Base-by-base conservation (phyloP, 805 yeast species). In the Candida nemodendra region DNA sequence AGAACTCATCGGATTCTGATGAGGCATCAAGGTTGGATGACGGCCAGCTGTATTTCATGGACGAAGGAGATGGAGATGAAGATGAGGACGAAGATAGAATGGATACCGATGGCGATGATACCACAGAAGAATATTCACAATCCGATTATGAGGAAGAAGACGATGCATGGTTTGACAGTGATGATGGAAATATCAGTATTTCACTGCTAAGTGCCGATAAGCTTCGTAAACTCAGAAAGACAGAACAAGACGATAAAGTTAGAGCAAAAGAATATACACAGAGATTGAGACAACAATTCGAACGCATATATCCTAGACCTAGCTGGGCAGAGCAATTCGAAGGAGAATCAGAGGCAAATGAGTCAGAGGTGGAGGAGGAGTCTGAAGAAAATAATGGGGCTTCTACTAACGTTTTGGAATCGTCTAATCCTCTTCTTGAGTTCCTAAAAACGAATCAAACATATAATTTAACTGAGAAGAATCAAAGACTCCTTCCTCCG, bases 151-250 rank as follows among this genome's bases (percentile, higher is more conserved):
- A 51, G 1, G 51, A 48, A 18, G 61, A 54, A 3, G 51, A 49
- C 9, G 70, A 69, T 38, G 88, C 81, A 2, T 93, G 99, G 99
- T 61, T 61, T 12, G 99, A 93, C 64, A 82, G 95, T 41, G 98
- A 90, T 54, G 99, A 93, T 59, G 98, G 90, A 45, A 70, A 69
- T 30, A 49, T 85, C 18, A 64, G 66, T 15, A 71, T 91, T 5
- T 76, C 93, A 2, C 62, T 93, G 21, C 56, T 69, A 12, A 59
- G 74, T 1, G 66, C 81, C 1, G 81, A 82, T 47, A 78, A 75
- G 48, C 61, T 82, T 22, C 79, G 76, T 47, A 93, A 91, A 64
- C 69, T 93, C 50, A 77, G 96, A 53, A 69, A 71, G 32, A 59
- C 75, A 0, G 81, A 64, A 37, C 49, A 45, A 27, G 66, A 60